Conservation (phyloP, 495 filamentous ascomycete species). For the Choiromyces venosus region DNA sequence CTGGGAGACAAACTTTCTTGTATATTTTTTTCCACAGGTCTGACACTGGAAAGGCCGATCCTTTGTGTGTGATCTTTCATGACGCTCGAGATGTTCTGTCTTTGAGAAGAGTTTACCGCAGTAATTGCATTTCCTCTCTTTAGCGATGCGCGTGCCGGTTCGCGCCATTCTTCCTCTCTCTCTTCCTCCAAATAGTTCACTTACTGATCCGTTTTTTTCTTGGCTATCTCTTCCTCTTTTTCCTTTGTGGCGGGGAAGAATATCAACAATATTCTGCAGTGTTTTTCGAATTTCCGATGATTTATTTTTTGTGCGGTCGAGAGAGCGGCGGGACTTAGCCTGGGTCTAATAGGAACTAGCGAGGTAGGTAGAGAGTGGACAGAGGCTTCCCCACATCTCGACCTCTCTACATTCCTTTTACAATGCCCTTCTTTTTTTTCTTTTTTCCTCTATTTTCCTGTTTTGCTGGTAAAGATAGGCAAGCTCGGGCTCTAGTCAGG, state of each 20-base stretch:
- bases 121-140: not conserved
- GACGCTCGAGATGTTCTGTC: not conserved
- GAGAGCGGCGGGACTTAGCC: not conserved
- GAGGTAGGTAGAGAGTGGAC: not conserved
- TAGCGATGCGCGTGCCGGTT: not conserved
- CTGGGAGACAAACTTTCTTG: not conserved
- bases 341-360: not conserved
- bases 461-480: not conserved
- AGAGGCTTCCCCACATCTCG: conserved; percentile 2
- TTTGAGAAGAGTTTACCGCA: not conserved
- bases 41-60: not conserved
- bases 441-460: not conserved
- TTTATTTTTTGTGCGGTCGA: conserved; percentile 1
- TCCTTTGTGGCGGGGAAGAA: not conserved
- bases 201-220: not conserved
- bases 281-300: not conserved
- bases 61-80: not conserved
- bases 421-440: not conserved
- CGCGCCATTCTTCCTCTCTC: not conserved
- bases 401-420: conserved; percentile 2
- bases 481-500: not conserved
- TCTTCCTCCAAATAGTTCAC: not conserved
- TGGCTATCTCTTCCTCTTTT: not conserved
- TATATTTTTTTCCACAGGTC: not conserved
- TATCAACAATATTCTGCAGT: not conserved